These are phyloP conservation scores for Scopulariopsis brevicaulis DNA, from an alignment of 2,329 filamentous ascomycete genomes.

Conservation along the genomic window DNA sequence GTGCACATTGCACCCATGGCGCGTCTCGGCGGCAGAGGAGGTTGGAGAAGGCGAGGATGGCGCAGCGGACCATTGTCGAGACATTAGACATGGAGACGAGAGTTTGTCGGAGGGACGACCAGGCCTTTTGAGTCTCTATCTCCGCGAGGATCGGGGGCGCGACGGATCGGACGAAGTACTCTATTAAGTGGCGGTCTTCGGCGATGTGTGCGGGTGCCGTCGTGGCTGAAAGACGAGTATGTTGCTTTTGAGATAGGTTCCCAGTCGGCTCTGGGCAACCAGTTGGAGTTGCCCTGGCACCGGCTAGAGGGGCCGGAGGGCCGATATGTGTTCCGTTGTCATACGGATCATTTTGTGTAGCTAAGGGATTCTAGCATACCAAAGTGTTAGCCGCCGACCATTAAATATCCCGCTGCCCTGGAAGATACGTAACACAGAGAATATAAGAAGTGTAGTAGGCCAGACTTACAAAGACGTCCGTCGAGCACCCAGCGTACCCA, in stretches of 20 bases:
- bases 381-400: too few relatives aligned
- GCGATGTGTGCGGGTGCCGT: conserved; percentile 5
- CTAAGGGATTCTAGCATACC: too few relatives aligned
- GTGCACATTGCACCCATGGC: conserved; percentile 17
- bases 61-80: conserved; percentile 32
- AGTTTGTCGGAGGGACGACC: conserved; percentile 34
- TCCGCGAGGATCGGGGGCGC: conserved; percentile 41
- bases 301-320: too few relatives aligned
- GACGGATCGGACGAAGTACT: conserved; percentile 34
- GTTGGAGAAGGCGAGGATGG: conserved; percentile 39
- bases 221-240: not conserved
- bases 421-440: too few relatives aligned
- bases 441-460: not conserved
- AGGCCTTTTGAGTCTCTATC: conserved; percentile 39
- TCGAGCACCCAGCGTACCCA: not conserved
- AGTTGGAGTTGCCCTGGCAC: not conserved
- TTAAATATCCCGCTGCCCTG: too few relatives aligned
- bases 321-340: too few relatives aligned
- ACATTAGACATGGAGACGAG: conserved; percentile 32
- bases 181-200: conserved; percentile 26
- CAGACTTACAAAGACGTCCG: not conserved
- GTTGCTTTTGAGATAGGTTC: not conserved
- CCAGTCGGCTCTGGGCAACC: not conserved
- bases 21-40: conserved; percentile 24
- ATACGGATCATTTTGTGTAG: too few relatives aligned